Evolutionary conservation across 352 stramenopile species (phyloP), one percentile per base, ranked within the genome.

Genomic region (Phytophthora citrophthora): DNA sequence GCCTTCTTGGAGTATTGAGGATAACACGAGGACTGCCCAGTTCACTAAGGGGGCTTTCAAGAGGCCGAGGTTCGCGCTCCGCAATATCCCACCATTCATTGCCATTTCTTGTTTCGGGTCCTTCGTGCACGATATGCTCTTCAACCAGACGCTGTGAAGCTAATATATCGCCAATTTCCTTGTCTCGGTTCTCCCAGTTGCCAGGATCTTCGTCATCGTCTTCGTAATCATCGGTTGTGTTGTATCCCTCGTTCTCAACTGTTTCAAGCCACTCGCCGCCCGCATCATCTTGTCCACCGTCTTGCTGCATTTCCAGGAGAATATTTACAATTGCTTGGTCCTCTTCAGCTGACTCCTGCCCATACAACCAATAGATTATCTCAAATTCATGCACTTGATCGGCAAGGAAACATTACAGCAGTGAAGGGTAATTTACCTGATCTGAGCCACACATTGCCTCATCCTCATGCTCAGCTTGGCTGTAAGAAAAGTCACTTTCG

Each of bases 131-230:
- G 8, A 47, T 50, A 4, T 55, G 38, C 3, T 69, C 26, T 63
- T 79, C 77, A 29, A 77, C 23, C 0, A 74, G 20, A 4, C 48
- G 54, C 40, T 94, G 86, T 6, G 86, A 89, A 15, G 81, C 78
- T 24, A 94, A 62, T 34, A 94, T 94, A 36, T 90, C 83, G 2
- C 59, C 47, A 47, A 91, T 89, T 56, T 94, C 86, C 31, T 77
- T 60, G 45, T 77, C 40, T 15, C 26, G 38, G 68, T 61, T 36
- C 11, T n/a, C 38, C n/a, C 56, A 70, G 29, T 72, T 65, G 41
- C 13, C 45, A 29, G 46, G 2, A 27, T 76, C 46, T 15, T 71
- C 54, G n/a, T 61, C 56, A 2, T 76, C 67, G 15, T 72, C 60
- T 10, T 73, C 43, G 39, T 48, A 39, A 1, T 74, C 62, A 5